Conservation (phyloP, 2,329 filamentous ascomycete species). For the Colletotrichum euphorbiae region DNA sequence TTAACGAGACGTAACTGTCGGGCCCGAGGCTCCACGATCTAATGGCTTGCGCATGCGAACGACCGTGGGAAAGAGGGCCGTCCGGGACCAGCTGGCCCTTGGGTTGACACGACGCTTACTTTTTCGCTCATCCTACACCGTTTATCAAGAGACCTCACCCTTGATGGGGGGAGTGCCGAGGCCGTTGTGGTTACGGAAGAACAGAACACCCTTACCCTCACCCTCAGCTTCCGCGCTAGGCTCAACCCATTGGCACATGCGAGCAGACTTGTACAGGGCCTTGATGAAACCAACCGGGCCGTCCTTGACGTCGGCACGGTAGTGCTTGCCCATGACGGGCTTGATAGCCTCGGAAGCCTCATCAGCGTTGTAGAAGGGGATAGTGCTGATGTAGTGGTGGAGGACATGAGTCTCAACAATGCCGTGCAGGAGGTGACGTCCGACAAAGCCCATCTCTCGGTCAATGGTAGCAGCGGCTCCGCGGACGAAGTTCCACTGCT, state of each 20-base stretch:
- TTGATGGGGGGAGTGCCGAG: conserved; percentile 67
- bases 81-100: conserved; percentile 22
- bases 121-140: neutral
- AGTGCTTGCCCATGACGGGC: conserved; percentile 94
- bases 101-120: conserved; percentile 8
- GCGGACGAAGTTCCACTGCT: conserved; percentile 92
- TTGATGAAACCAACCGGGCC: conserved; percentile 86
- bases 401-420: conserved; percentile 98
- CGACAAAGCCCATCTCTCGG: conserved; percentile 96
- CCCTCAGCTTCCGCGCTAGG: conserved; percentile 84
- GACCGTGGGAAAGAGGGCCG: conserved; percentile 5
- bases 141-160: conserved; percentile 27
- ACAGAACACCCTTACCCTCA: conserved; percentile 85
- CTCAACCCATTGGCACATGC: conserved; percentile 98
- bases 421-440: conserved; percentile 89
- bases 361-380: conserved; percentile 82
- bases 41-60: too few species aligned
- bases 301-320: conserved; percentile 82
- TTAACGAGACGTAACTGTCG: conserved; percentile 11
- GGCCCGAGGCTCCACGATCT: neutral
- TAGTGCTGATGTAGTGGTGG: conserved; percentile 96
- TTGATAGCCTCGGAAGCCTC: conserved; percentile 70
- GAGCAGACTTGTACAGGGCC: conserved; percentile 82
- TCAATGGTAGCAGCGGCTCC: conserved; percentile 96
- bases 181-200: conserved; percentile 96